A percentile compares a stretch with the other conserved stretches of the same genome.
These are phyloP conservation scores for Tulasnella sp. DNA, from an alignment of 768 basidiomycete genomes.

Conservation along the genomic window DNA sequence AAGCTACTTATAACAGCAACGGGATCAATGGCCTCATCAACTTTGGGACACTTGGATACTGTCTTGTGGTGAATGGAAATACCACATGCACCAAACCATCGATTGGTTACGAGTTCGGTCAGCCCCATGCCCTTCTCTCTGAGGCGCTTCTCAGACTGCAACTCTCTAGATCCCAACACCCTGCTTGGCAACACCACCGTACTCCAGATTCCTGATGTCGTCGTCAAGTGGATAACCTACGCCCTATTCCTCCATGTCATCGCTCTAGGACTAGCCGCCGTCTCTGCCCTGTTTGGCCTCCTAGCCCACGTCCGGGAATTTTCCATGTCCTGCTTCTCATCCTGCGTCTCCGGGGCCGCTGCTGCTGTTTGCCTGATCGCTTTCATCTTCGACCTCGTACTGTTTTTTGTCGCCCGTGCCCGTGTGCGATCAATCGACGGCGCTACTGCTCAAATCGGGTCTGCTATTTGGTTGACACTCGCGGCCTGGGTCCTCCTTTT, in stretches of 20 bases:
- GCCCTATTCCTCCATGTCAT: slow-evolving; percentile 84
- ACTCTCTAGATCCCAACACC: slow-evolving; percentile 55
- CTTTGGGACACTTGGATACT: slow-evolving; percentile 87
- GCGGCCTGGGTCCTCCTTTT: slow-evolving; percentile 76
- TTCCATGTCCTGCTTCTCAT: slow-evolving; percentile 73
- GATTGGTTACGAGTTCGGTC: slow-evolving; percentile 82
- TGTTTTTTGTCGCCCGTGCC: slow-evolving; percentile 81
- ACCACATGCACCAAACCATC: slow-evolving; percentile 66
- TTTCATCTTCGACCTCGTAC: slow-evolving; percentile 82
- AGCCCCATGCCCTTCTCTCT: slow-evolving; percentile 25
- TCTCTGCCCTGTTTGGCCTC: slow-evolving; percentile 67
- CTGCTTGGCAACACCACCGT: slow-evolving; percentile 54
- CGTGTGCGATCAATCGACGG: slow-evolving; percentile 64
- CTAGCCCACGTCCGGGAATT: slow-evolving; percentile 80
- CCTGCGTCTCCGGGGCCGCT: slow-evolving; percentile 68
- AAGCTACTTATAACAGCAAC: slow-evolving; percentile 44
- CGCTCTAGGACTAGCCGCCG: slow-evolving; percentile 60
- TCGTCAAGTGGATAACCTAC: slow-evolving; percentile 93
- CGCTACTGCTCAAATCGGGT: slow-evolving; percentile 71
- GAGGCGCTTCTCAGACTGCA: neutral
- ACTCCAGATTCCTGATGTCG: slow-evolving; percentile 66
- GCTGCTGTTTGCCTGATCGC: slow-evolving; percentile 69
- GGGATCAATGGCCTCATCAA: slow-evolving; percentile 50
- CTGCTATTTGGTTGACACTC: slow-evolving; percentile 82
- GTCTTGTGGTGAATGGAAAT: slow-evolving; percentile 40